These are phyloP conservation scores for Choanephora cucurbitarum DNA, from an alignment of 371 early-diverging fungal genomes.

Conservation along the genomic window DNA sequence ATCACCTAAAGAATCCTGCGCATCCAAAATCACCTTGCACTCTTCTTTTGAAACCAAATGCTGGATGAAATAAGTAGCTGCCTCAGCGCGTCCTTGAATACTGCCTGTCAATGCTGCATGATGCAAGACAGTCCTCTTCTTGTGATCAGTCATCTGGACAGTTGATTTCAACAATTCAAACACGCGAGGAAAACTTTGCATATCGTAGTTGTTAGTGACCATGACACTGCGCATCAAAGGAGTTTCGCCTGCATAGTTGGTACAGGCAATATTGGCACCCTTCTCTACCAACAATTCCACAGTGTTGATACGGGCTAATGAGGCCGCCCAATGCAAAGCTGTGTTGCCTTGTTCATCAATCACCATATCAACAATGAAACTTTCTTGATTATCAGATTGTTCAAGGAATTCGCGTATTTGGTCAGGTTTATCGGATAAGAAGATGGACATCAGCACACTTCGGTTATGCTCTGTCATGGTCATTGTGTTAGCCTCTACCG, in stretches of 20 bases:
- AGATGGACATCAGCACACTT: slow-evolving; percentile 73
- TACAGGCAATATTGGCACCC: slow-evolving; percentile 64
- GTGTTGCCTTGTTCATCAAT: slow-evolving; percentile 87
- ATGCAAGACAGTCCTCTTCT: slow-evolving; percentile 81
- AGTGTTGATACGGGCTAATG: slow-evolving; percentile 71
- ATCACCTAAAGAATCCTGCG: slow-evolving; percentile 82
- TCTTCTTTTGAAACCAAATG: slow-evolving; percentile 57
- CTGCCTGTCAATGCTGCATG: slow-evolving; percentile 77
- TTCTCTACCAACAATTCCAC: slow-evolving; percentile 65
- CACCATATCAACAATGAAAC: slow-evolving; percentile 68
- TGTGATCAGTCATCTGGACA: slow-evolving; percentile 67
- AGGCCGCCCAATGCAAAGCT: slow-evolving; percentile 86
- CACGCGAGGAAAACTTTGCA: slow-evolving; percentile 73
- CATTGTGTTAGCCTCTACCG: slow-evolving; percentile 4
- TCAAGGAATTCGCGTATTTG: slow-evolving; percentile 60
- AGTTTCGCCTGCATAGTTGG: slow-evolving; percentile 78
- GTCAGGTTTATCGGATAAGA: slow-evolving; percentile 65
- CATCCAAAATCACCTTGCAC: slow-evolving; percentile 61
- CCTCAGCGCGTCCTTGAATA: slow-evolving; percentile 60
- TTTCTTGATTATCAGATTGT: slow-evolving; percentile 36
- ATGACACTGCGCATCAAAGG: slow-evolving; percentile 85
- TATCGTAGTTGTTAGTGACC: slow-evolving; percentile 84
- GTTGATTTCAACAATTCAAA: slow-evolving; percentile 70
- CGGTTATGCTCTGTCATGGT: slow-evolving; percentile 68
- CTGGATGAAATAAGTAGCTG: slow-evolving; percentile 78